Evolutionary conservation across 805 yeast species (phyloP), one percentile per base, ranked within the genome.

Genomic region (Hanseniaspora mollemarum): DNA sequence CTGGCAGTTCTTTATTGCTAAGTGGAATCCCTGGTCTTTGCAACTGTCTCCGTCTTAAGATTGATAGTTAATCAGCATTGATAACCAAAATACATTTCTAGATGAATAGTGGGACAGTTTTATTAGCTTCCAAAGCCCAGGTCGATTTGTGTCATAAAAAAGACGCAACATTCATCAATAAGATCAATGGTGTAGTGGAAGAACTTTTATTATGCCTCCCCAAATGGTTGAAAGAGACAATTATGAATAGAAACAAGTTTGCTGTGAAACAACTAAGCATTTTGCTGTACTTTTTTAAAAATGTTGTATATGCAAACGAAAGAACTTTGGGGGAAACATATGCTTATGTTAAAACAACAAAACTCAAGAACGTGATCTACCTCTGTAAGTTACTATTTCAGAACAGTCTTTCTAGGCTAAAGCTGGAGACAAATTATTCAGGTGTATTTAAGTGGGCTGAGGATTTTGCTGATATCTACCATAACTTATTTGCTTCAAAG

Each of bases 301-400:
- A 10, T 26, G 19, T 46, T 4, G 2, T 46, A 1, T 33, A 12
- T 4, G 29, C 29, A n/a, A 46, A 3, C n/a, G 18, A 32, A 1
- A 43, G 29, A 22, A 46, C 51, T 9, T 19, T 46, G 3, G 29
- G 51, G 3, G 51, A 46, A 10, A 12, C 51, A 18, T 46, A 36
- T 31, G 21, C 33, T 13, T 21, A 35, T 2, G 8, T 39, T 0
- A 22, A 31, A 16, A 25, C 39, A 8, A 39, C 51, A 15, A 46
- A n/a, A 39, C 15, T 32, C 3, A 38, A 40, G 24, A 46, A 39
- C 33, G 12, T 39, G 16, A 16, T 46, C 4, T 42, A 46, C 39
- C 16, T 46, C 16, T 4, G n/a, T 5, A 31, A 31, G 4, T 26
- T 46, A 2, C 13, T 39, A 10, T 31, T 46, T 19, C 26, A 22